Evolutionary conservation across 2,329 filamentous ascomycete species (phyloP), one percentile per base, ranked within the genome.

Genomic region (Aspergillus novoparasiticus): DNA sequence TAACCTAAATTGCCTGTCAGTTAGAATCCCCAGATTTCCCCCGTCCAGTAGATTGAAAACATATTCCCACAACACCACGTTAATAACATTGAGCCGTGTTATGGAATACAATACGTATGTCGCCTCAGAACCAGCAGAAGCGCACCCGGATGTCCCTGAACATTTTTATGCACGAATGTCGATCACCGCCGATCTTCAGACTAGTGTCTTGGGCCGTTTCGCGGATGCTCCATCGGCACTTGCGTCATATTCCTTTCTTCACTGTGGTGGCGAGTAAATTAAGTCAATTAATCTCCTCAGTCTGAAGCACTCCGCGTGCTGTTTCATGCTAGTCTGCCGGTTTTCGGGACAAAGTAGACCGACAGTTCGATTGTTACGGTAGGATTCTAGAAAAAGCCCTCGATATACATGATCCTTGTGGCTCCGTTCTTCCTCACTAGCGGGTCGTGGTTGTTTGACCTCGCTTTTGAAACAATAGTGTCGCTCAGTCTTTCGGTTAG

Each of bases 181-280:
- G 57, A 59, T 50, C 57, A 59, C 10, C 9, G 57, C 32, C 57
- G 57, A 59, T 59, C 57, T 30, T 11, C 32, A 21, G 12, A 26
- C 45, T 59, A 59, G 23, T 39, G 28, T 26, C 19, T 46, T 59
- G 51, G 51, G 14, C n/a, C 23, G 50, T 34, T 32, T 53, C 50
- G 30, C 50, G 28, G 50, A 1, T 53, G 50, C 23, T 14, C 9
- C 30, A 36, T 54, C 51, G 51, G 51, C 21, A 54, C 19, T 36
- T 54, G 19, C 30, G 32, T 34, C 51, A 54, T 34, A 23, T 46
- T 46, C 43, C 1, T 1, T 28, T 30, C 14, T 36, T 34, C 51
- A 21, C 19, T 36, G 6, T 36, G 51, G 30, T 36, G 21, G 26
- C 23, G 16, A 51, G 26, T 30, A 28, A 51, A 30, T 51, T 51